Base-by-base conservation (phyloP, 1,284 basidiomycete species). In the Malassezia sp. region DNA sequence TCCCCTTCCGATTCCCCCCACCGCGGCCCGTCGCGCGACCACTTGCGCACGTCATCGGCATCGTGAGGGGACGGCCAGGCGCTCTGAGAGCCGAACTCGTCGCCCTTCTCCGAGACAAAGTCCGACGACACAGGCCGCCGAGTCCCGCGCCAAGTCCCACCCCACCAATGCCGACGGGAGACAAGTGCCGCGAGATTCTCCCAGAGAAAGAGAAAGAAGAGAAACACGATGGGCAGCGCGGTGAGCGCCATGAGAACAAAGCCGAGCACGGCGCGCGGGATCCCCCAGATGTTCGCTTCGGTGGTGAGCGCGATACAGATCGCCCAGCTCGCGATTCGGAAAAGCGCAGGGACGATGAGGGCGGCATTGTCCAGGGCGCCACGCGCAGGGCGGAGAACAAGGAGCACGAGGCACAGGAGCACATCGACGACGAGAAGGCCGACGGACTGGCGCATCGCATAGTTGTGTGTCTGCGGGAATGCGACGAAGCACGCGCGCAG, bases 261-360 rank as follows among this genome's bases (percentile, higher is more conserved):
- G 3, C 65, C 67, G 1, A 71, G 51, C 17, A 71, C 55, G 8
- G 62, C 63, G 8, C 67, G 52, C 9, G 66, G 64, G 32, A 71
- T 68, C 21, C 61, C 63, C 45, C 57, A 48, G 36, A 67, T 47
- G 20, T 60, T 50, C 7, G 60, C 57, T 15, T 57, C 30, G 4
- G 55, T 56, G 17, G 65, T 62, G 33, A 71, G 49, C 1, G 57
- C 59, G 14, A 68, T 48, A 44, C 62, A 61, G 43, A 70, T 39
- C 2, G 52, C 58, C 58, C 61, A 70, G 20, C 57, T 49, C 18
- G 55, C 45, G 15, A 70, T 42, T 17, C 61, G 59, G 49, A 62
- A 60, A 23, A 61, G 33, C n/a, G 56, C 20, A 2, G 67, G 45
- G 12, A 70, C 33, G 40, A 60, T 59, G 49, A 59, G 61, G n/a